Evolutionary conservation across 306 rosid species (phyloP), one percentile per base, ranked within the genome.

Genomic region (Lathyrus sativus): DNA sequence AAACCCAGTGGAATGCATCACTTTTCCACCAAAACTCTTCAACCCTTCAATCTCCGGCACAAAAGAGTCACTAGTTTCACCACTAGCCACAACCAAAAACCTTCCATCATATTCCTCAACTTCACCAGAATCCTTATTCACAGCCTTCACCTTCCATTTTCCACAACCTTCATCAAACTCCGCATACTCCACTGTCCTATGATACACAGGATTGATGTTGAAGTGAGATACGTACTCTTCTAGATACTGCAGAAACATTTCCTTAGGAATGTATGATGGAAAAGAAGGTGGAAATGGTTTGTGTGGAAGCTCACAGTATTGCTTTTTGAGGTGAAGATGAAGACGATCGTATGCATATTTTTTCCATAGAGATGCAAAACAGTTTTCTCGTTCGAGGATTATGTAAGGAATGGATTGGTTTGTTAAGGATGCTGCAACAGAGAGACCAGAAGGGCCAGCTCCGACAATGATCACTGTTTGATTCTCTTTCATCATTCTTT

Each of bases 311-410:
- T 77, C 68, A 8, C 91, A 91, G 31, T 74, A 71, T 1, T 80
- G 85, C 60, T 85, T 91, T 3, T 29, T 33, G 38, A 91, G 86
- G n/a, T 88, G 97, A n/a, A 83, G 84, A 22, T 77, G 87, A 50
- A 91, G 82, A 15, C 97, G 89, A 8, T 91, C 91, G 24, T 91
- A 91, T 0, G 97, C n/a, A 28, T 86, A 80, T 62, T 88, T 91
- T 39, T 71, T 72, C 96, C 96, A 91, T 0, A 85, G 66, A 11
- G 97, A 85, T 31, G 91, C 95, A 48, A 28, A 75, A 58, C 89
- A 83, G 2, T 88, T 87, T 11, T 88, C 92, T 51, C 92, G 79
- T 61, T 91, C 96, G 0, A 88, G 82, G 19, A 91, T 38, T 35
- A 68, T 45, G 83, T 77, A 76, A 0, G 91, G 91, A 65, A 88